Base-by-base conservation (phyloP, 768 basidiomycete species). In the Naematelia aurantialba region DNA sequence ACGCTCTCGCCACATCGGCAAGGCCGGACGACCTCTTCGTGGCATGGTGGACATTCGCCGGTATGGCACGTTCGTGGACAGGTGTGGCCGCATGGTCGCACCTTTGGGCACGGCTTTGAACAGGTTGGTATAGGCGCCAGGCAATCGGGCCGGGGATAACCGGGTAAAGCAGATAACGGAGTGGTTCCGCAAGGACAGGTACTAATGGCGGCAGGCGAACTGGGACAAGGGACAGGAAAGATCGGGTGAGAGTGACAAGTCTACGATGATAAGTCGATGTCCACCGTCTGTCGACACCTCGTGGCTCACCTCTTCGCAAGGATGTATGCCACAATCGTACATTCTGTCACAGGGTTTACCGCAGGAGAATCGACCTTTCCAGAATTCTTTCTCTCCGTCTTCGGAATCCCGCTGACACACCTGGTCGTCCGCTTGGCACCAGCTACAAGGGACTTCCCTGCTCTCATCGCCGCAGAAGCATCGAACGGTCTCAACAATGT, bases 1-100 rank as follows among this genome's bases (percentile, higher is more conserved):
- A 81, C 85, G 1, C 85, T 87, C 17, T 83, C 80, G 0, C 92
- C 93, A 61, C 96, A 98, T 27, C 96, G 82, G 74, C 96, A 99
- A 2, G 89, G 87, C 4, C 87, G 81, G 3, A 85, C 82, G 44
- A 92, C 81, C 46, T 80, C 78, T 51, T 87, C 83, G 0, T 77
- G 73, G 76, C 94, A 98, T 0, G 91, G 88, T 0, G 87, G 87
- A 67, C 94, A 98, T 0, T 82, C 75, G 0, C 87, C 90, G 17
- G 78, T 79, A 71, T 98, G 94, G 69, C 96, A 98, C 10, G 68
- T 78, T 0, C 73, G 74, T 12, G 80, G 78, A 70, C 96, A 99
- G 3, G 78, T 75, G 73, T 99, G 96, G 0, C 81, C 83, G 67
- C 96, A 99, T 0, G 81, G 79, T 34, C 72, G 59, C 1, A 54